These are phyloP conservation scores for Rhododendron griersonianum DNA, from an alignment of 148 eudicot species.

Conservation along the genomic window DNA sequence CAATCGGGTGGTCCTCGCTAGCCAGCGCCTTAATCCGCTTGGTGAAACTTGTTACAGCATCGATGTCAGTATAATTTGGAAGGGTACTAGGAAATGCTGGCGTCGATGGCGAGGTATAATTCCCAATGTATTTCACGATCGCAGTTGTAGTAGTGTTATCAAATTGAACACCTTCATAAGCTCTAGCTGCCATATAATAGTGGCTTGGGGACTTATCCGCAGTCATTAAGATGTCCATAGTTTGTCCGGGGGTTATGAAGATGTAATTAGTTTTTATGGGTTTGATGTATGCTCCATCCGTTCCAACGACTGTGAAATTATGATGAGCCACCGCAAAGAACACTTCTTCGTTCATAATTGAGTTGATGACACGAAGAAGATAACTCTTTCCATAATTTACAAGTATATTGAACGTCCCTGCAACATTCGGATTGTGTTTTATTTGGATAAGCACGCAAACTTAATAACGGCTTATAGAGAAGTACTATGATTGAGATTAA, in stretches of 20 bases:
- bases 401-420: constrained; percentile 15
- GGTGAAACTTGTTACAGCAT: constrained; percentile 14
- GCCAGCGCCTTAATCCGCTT: neutral
- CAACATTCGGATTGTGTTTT: neutral
- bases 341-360: constrained; percentile 22
- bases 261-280: constrained; percentile 23
- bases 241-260: constrained; percentile 29
- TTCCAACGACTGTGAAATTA: constrained; percentile 17
- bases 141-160: constrained; percentile 33
- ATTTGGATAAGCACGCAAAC: neutral
- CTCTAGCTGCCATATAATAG: constrained; percentile 28
- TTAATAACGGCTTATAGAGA: neutral
- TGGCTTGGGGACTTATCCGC: constrained; percentile 15
- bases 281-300: constrained; percentile 25
- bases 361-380: constrained; percentile 27
- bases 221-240: constrained; percentile 22
- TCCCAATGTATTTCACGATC: constrained; percentile 11
- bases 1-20: neutral
- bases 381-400: constrained; percentile 23
- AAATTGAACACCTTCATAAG: neutral
- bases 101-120: neutral
- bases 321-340: constrained; percentile 28
- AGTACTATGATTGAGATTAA: neutral
- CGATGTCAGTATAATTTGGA: constrained; percentile 11
- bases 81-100: constrained; percentile 15